These are phyloP conservation scores for Xerocomus spinulosus DNA, from an alignment of 768 basidiomycete species.

Conservation along the genomic window DNA sequence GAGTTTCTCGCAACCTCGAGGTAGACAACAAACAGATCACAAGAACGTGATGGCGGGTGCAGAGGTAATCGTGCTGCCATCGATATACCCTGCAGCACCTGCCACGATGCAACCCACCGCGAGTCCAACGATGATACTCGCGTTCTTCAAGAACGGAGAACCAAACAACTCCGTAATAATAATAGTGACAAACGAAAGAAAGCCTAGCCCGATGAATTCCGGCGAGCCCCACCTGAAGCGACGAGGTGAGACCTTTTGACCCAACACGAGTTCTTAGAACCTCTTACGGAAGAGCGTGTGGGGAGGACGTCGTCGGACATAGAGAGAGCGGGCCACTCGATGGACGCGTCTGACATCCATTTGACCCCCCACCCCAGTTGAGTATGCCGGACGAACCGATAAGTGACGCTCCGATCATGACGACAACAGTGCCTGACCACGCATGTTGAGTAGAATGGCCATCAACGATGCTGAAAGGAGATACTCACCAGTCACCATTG, in stretches of 20 bases:
- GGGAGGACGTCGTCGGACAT: slow-evolving; percentile 69
- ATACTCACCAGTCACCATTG: slow-evolving; percentile 63
- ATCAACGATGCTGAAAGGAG: neutral
- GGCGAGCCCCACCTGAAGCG: slow-evolving; percentile 69
- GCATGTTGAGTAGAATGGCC: neutral
- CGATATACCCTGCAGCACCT: slow-evolving; percentile 75
- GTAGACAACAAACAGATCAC: slow-evolving; percentile 39
- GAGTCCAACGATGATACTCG: slow-evolving; percentile 71
- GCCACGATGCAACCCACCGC: slow-evolving; percentile 77
- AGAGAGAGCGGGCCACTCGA: slow-evolving; percentile 60
- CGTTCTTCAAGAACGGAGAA: slow-evolving; percentile 79
- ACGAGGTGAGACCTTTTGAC: neutral
- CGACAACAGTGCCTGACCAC: slow-evolving; percentile 60
- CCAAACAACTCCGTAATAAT: slow-evolving; percentile 80
- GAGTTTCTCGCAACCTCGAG: neutral
- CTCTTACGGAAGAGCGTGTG: slow-evolving; percentile 58
- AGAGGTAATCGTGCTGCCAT: slow-evolving; percentile 54
- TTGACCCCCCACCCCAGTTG: slow-evolving; percentile 84
- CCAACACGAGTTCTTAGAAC: neutral
- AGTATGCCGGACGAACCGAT: slow-evolving; percentile 69
- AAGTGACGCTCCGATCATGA: slow-evolving; percentile 76
- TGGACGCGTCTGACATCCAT: slow-evolving; percentile 60
- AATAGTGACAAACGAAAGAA: slow-evolving; percentile 74
- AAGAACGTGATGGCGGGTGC: slow-evolving; percentile 80
- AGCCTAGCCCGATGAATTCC: slow-evolving; percentile 82